Base-by-base conservation (phyloP, 2,329 filamentous ascomycete species). In the Fusarium sp. region DNA sequence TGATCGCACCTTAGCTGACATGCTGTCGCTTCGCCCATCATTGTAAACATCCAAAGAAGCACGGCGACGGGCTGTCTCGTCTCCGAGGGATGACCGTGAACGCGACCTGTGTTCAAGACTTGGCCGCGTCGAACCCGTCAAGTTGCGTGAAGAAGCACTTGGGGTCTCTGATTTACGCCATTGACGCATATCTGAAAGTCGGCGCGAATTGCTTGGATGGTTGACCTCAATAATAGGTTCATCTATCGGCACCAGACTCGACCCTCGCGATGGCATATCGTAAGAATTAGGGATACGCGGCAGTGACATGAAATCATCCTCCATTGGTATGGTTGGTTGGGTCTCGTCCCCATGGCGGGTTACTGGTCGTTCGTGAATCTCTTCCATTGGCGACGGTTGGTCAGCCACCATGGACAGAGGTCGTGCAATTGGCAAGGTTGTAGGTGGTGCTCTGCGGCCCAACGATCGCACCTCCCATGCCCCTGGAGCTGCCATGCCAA, bases 351-450 rank as follows among this genome's bases (percentile, higher is more conserved):
- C 73, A 13, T 75, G 73, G 2, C 73, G 72, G 9, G 73, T 80
- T 8, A 75, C 75, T 20, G 79, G 77, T 18, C 78, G 70, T 24
- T 76, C 72, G 3, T 75, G 68, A 13, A 74, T 62, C 11, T 74
- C 73, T 17, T 74, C 72, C 72, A 75, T 68, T 4, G 73, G 73
- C 0, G 86, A 86, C 0, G 85, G 85, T 45, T 86, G 82, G 60
- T 89, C 87, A 52, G 83, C 77, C 4, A 88, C 85, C 46, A 86
- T 82, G 2, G 87, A 89, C 11, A 88, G 76, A 3, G 86, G 85
- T 7, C 86, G 81, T 3, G 85, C 82, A 61, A 84, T 81, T 26
- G 81, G 77, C 39, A 88, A 75, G 1, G 83, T 79, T 2, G 84
- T 83, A 3, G 86, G 84, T 3, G 84, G 69, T 42, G 63, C 46